phyloP scores from a whole-genome alignment of 352 stramenopile genomes.

The Phytophthora europaea region DNA sequence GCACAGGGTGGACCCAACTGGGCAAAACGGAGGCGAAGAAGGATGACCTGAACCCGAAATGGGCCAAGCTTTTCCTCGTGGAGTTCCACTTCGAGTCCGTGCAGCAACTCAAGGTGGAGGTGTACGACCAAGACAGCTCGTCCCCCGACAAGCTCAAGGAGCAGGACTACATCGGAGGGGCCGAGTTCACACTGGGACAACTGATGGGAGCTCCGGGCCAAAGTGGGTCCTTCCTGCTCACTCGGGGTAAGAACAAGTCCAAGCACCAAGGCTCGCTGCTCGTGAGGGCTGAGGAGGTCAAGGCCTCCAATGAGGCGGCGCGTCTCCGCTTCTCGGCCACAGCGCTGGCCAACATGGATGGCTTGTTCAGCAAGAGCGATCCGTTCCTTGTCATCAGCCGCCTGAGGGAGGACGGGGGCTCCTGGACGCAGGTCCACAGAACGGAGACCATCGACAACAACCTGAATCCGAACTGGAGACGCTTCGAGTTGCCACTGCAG shows the following conservation, averaged over 20 bases:
- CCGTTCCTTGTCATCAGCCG: constrained; percentile 70
- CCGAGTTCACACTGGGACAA: constrained; percentile 82
- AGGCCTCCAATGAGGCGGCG: constrained; percentile 58
- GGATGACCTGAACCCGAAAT: constrained; percentile 81
- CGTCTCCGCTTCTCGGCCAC: constrained; percentile 59
- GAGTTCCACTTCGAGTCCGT: constrained; percentile 90
- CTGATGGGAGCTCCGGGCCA: constrained; percentile 81
- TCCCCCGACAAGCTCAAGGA: constrained; percentile 64
- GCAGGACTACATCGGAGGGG: constrained; percentile 80
- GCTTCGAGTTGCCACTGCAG: constrained; percentile 66
- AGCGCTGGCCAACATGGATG: constrained; percentile 70
- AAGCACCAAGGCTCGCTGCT: constrained; percentile 63
- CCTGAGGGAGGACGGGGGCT: constrained; percentile 59
- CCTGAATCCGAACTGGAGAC: constrained; percentile 73
- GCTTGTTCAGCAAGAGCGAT: constrained; percentile 74
- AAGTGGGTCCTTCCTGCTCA: constrained; percentile 68
- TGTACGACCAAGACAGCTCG: constrained; percentile 89
- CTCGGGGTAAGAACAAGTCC: constrained; percentile 46
- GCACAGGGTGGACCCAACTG: constrained; percentile 71
- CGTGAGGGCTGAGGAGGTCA: constrained; percentile 69
- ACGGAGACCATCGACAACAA: constrained; percentile 82
- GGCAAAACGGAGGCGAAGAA: constrained; percentile 85
- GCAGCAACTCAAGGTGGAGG: constrained; percentile 86
- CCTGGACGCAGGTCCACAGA: constrained; percentile 69
- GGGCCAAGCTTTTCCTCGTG: constrained; percentile 82